Evolutionary conservation across 768 basidiomycete genomes (phyloP).

Genomic region (Boletus bicolor): DNA sequence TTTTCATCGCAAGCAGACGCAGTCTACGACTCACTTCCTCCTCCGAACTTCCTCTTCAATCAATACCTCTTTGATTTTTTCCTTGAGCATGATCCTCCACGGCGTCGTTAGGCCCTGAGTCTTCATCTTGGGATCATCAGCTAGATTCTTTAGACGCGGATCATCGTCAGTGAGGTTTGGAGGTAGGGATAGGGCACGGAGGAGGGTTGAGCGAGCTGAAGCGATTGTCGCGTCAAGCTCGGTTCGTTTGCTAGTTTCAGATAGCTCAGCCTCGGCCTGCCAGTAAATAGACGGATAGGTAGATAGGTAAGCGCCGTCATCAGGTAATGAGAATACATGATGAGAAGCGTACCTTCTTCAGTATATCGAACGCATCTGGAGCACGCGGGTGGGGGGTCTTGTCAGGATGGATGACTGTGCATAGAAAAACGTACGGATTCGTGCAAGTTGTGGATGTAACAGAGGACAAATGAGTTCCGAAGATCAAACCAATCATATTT

Average conservation of each 20-base stretch:
- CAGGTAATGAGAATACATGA: not conserved
- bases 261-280: slow-evolving; percentile 82
- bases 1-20: not conserved
- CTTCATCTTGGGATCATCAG: slow-evolving; percentile 35
- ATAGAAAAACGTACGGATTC: slow-evolving; percentile 41
- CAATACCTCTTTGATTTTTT: slow-evolving; percentile 76
- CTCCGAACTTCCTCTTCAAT: slow-evolving; percentile 88
- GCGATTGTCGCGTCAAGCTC: slow-evolving; percentile 78
- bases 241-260: slow-evolving; percentile 73
- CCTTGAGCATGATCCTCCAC: slow-evolving; percentile 63
- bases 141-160: slow-evolving; percentile 46
- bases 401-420: slow-evolving; percentile 94
- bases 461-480: not conserved
- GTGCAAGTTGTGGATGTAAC: not conserved
- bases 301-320: not conserved
- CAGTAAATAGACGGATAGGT: not conserved
- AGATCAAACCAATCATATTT: slow-evolving; percentile 6
- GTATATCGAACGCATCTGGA: slow-evolving; percentile 88
- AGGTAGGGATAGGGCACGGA: slow-evolving; percentile 64
- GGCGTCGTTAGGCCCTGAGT: slow-evolving; percentile 44
- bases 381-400: slow-evolving; percentile 87
- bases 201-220: slow-evolving; percentile 66
- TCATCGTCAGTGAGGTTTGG: slow-evolving; percentile 57
- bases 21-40: slow-evolving; percentile 58
- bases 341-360: slow-evolving; percentile 71